Evolutionary conservation across 176 grass and related monocot species (phyloP).

Genomic region (Aegilops sharonensis): DNA sequence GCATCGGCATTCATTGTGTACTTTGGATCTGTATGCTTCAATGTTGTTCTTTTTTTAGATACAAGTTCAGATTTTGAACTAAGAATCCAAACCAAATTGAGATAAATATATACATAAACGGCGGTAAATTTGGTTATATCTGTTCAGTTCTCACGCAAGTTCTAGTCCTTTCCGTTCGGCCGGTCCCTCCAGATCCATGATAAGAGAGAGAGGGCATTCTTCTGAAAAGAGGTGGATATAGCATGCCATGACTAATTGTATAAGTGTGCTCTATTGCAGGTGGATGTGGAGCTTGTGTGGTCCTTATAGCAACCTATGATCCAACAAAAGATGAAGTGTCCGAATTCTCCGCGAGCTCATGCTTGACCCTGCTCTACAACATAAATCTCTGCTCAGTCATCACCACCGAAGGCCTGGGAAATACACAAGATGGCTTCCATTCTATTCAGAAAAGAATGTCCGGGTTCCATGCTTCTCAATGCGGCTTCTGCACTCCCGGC

Average conservation of each 20-base stretch:
- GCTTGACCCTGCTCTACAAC: conserved; percentile 66
- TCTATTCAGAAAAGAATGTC: conserved; percentile 72
- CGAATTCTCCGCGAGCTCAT: conserved; percentile 64
- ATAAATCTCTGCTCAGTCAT: conserved; percentile 71
- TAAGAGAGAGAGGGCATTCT: too few species aligned
- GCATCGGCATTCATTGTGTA: background rate
- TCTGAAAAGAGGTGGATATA: background rate
- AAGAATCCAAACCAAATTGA: background rate
- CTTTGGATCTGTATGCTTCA: background rate
- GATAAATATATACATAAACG: background rate
- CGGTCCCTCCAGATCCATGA: background rate
- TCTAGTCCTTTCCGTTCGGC: background rate
- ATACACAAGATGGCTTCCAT: conserved; percentile 55
- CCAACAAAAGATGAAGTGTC: conserved; percentile 56
- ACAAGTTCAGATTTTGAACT: background rate
- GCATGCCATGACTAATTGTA: background rate
- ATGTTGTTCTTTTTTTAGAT: too few species aligned
- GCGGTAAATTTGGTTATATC: background rate
- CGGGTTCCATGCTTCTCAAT: conserved; percentile 83
- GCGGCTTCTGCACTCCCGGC: conserved; percentile 83
- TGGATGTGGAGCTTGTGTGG: conserved; percentile 77
- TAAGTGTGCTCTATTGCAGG: conserved; percentile 30
- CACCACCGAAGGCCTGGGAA: conserved; percentile 76
- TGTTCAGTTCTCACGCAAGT: background rate
- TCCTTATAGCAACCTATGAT: conserved; percentile 68